Conservation (phyloP, 2,329 filamentous ascomycete species). For the Pestalotiopsis sp. region DNA sequence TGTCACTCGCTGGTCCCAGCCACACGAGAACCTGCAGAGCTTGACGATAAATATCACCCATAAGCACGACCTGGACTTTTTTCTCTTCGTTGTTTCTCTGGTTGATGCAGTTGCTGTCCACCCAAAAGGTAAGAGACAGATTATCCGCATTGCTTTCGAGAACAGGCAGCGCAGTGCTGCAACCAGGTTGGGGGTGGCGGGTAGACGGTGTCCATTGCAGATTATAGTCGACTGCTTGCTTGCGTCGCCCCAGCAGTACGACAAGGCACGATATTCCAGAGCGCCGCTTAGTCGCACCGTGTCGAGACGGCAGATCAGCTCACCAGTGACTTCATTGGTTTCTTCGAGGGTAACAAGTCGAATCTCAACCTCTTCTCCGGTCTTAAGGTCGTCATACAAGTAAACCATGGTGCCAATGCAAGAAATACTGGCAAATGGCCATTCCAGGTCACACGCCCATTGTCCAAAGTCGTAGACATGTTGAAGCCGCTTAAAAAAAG, state of each 20-base stretch:
- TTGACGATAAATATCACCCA: conserved; percentile 2
- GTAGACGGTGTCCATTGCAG: neutral
- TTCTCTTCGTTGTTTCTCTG: conserved; percentile 2
- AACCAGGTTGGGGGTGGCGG: neutral
- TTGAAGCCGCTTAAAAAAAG: too few relatives aligned
- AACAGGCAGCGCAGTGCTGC: neutral
- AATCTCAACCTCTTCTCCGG: neutral
- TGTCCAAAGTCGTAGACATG: neutral
- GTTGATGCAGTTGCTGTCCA: conserved; percentile 1
- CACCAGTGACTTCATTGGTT: neutral
- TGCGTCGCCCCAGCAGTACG: conserved; percentile 11
- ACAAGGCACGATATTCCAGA: neutral
- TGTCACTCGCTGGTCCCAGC: neutral
- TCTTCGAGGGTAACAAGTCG: neutral
- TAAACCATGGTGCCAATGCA: neutral
- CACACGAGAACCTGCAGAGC: conserved; percentile 4
- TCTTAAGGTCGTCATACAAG: neutral
- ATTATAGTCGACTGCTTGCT: neutral
- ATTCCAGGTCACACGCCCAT: neutral
- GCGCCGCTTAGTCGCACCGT: neutral
- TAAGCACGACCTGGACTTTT: neutral
- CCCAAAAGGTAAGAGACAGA: neutral
- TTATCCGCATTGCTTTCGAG: neutral
- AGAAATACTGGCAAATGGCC: neutral
- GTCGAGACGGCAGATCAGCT: neutral